Evolutionary conservation across 2,329 filamentous ascomycete genomes (phyloP).

Genomic region (Phialemonium atrogriseum): DNA sequence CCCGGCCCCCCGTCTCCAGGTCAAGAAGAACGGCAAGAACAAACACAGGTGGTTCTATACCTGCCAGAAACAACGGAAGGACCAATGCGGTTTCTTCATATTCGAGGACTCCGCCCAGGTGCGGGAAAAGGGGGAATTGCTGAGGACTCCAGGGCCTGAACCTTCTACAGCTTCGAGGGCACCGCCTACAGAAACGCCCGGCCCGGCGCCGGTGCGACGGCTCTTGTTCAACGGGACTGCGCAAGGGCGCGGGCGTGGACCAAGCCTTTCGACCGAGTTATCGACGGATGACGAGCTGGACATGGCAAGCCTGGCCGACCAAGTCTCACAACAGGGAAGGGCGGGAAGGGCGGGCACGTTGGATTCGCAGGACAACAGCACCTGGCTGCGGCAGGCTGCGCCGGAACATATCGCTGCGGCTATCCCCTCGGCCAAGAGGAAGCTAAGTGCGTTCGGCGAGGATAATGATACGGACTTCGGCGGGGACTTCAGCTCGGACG

Average conservation of each 20-base stretch:
- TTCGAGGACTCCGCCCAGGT: conserved; percentile 30
- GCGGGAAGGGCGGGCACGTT: background rate
- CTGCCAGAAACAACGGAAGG: conserved; percentile 22
- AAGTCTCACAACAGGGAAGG: conserved; percentile 4
- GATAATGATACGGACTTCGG: conserved; percentile 19
- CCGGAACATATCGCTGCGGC: too few species aligned
- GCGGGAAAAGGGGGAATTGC: conserved; percentile 17
- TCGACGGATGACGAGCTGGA: conserved; percentile 3
- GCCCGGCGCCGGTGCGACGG: background rate
- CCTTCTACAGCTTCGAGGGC: too few species aligned
- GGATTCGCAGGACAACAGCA: conserved; percentile 1
- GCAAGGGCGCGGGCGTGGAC: background rate
- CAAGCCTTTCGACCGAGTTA: background rate
- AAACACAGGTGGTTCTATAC: conserved; percentile 33
- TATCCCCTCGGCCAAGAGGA: conserved; percentile 20
- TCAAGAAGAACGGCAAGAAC: conserved; percentile 29
- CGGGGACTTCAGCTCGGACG: conserved; percentile 28
- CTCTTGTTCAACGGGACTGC: conserved; percentile 6
- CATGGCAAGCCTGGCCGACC: background rate
- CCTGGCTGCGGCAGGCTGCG: too few species aligned
- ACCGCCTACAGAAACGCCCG: too few species aligned
- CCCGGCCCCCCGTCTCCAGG: conserved; percentile 24
- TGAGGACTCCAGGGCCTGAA: background rate
- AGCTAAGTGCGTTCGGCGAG: conserved; percentile 13
- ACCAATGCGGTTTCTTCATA: conserved; percentile 34